Evolutionary conservation across 129 eudicot species (phyloP).

Genomic region (Glebionis coronaria): DNA sequence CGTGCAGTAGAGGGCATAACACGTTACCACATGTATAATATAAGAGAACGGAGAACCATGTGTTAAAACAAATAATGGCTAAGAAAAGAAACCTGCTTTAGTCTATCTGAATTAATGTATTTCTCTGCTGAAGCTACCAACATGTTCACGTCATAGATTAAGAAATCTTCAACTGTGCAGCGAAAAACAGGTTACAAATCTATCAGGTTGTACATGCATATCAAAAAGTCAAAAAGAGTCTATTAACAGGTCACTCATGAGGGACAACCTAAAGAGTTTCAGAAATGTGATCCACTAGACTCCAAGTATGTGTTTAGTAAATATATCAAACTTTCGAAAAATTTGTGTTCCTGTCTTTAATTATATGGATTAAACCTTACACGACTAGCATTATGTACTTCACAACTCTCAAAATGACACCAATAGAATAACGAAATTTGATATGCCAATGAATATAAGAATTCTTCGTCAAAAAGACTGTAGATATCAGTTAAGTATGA

Average conservation of each 20-base stretch:
- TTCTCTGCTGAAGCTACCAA: conserved; percentile 52
- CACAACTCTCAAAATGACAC: too few species aligned
- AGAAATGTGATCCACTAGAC: too few species aligned
- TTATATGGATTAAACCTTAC: too few species aligned
- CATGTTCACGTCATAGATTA: conserved; percentile 52
- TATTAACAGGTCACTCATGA: too few species aligned
- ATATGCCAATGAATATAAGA: too few species aligned
- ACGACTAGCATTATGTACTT: too few species aligned
- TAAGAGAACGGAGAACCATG: neutral
- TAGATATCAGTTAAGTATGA: neutral
- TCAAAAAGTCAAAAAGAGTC: too few species aligned
- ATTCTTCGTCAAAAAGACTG: neutral
- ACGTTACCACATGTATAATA: neutral
- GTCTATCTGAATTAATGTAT: conserved; percentile 39
- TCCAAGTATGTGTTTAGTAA: neutral
- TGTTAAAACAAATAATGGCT: neutral
- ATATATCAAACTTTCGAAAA: neutral
- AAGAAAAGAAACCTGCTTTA: conserved; percentile 51
- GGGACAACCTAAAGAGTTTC: too few species aligned
- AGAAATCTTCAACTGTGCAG: conserved; percentile 74
- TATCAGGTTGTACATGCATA: too few species aligned
- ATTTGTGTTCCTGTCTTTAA: too few species aligned
- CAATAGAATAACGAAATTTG: too few species aligned
- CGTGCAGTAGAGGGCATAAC: conserved; percentile 13
- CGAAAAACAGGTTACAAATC: conserved; percentile 2